phyloP scores from a whole-genome alignment of 345 rosid species.

The Aegle marmelos region DNA sequence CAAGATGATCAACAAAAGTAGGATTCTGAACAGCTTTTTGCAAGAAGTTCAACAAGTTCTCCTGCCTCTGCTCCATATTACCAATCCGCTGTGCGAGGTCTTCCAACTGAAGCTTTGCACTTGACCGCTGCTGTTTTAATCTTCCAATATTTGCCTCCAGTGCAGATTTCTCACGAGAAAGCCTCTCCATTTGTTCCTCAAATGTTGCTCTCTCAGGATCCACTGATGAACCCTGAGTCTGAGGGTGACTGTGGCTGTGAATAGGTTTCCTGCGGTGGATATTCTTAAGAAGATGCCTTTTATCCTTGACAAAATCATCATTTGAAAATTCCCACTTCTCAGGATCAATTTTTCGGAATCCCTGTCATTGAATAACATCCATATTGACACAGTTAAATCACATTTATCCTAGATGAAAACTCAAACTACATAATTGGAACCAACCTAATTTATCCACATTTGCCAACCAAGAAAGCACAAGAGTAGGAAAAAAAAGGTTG shows the following conservation, averaged over 20 bases:
- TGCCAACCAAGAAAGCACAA: neutral
- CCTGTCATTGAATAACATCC: conserved; percentile 42
- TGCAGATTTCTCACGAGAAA: conserved; percentile 58
- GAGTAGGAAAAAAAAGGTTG: neutral
- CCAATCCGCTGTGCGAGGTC: conserved; percentile 50
- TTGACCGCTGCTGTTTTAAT: conserved; percentile 53
- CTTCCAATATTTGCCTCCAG: conserved; percentile 60
- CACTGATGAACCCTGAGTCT: conserved; percentile 40
- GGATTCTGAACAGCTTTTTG: conserved; percentile 57
- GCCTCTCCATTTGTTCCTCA: conserved; percentile 71
- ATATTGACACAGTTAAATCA: neutral
- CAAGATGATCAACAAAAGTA: conserved; percentile 55
- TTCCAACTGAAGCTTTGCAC: conserved; percentile 57
- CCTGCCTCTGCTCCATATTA: conserved; percentile 68
- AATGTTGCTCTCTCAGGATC: conserved; percentile 73
- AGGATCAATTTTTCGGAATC: conserved; percentile 87
- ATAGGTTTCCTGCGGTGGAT: conserved; percentile 87
- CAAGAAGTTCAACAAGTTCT: conserved; percentile 46
- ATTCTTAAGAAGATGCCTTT: conserved; percentile 85
- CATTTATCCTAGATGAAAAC: neutral
- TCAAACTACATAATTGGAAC: neutral
- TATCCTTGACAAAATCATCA: conserved; percentile 81
- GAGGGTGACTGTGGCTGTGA: conserved; percentile 89
- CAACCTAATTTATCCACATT: neutral
- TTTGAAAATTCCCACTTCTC: conserved; percentile 94